Percentiles rank a stretch among this genome's conserved stretches.
Conservation (phyloP, 2,329 filamentous ascomycete species). For the Pseudophaeomoniella oleicola region DNA sequence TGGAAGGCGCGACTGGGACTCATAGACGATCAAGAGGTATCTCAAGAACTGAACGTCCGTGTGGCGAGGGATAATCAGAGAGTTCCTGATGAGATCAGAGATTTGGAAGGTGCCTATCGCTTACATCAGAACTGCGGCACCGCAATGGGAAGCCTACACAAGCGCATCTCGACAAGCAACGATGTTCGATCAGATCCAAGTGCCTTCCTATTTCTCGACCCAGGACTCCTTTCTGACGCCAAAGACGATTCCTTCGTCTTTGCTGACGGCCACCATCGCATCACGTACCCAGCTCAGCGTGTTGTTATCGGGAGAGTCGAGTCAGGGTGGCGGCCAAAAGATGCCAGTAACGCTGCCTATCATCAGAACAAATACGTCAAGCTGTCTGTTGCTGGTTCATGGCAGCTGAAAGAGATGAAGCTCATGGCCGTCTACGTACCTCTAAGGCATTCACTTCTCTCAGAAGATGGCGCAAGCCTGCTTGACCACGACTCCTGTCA, state of each 20-base stretch:
- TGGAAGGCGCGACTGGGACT: neutral
- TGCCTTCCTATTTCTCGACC: constrained; percentile 6
- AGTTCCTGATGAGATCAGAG: constrained; percentile 1
- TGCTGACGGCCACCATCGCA: constrained; percentile 29
- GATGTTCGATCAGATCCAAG: neutral
- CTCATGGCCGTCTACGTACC: neutral
- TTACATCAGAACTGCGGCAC: constrained; percentile 43
- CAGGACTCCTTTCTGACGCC: neutral
- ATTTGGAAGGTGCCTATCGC: constrained; percentile 37
- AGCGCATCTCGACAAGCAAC: neutral
- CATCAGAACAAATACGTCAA: neutral
- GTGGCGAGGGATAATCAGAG: neutral
- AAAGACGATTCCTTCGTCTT: constrained; percentile 42
- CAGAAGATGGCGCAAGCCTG: neutral
- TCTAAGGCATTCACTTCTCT: neutral
- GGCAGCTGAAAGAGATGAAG: neutral
- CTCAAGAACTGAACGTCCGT: neutral
- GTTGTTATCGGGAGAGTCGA: neutral
- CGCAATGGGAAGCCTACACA: constrained; percentile 39
- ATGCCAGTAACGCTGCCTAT: no score
- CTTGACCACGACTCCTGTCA: neutral
- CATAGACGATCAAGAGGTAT: neutral
- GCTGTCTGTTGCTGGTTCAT: neutral
- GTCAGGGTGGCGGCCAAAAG: neutral
- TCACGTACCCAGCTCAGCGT: constrained; percentile 15